Evolutionary conservation across 805 yeast genomes (phyloP).

Genomic region (Starmerella roubikii): DNA sequence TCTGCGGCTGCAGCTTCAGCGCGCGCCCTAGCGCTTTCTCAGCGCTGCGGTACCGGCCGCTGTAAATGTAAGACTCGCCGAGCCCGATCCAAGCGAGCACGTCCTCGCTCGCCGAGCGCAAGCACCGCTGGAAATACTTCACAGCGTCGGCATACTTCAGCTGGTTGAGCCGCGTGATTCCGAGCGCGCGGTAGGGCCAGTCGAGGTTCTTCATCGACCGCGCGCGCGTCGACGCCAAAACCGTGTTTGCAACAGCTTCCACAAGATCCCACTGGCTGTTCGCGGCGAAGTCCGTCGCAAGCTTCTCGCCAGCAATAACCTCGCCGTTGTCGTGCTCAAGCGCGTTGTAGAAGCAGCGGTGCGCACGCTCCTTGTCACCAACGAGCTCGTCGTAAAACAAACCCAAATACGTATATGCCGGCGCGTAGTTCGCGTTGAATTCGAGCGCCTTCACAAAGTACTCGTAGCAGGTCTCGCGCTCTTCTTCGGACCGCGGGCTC

Average conservation of each 20-base stretch:
- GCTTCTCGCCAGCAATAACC: slow-evolving; percentile 53
- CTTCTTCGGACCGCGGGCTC: background rate
- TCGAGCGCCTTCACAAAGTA: slow-evolving; percentile 46
- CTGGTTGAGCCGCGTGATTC: slow-evolving; percentile 56
- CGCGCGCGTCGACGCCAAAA: slow-evolving; percentile 45
- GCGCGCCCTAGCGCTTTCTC: slow-evolving; percentile 66
- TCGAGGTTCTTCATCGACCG: slow-evolving; percentile 8
- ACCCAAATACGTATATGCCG: slow-evolving; percentile 75
- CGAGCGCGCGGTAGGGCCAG: slow-evolving; percentile 88
- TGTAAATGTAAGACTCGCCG: slow-evolving; percentile 85
- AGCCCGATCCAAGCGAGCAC: slow-evolving; percentile 80
- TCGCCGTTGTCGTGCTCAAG: slow-evolving; percentile 76
- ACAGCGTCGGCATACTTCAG: slow-evolving; percentile 69
- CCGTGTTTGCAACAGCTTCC: slow-evolving; percentile 52
- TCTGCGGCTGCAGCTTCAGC: slow-evolving; percentile 36
- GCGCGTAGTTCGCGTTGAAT: slow-evolving; percentile 50
- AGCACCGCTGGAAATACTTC: slow-evolving; percentile 76
- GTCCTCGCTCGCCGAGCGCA: slow-evolving; percentile 50
- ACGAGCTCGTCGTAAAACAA: slow-evolving; percentile 46
- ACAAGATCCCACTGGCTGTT: slow-evolving; percentile 75
- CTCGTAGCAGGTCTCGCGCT: slow-evolving; percentile 39
- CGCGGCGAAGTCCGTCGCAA: slow-evolving; percentile 56
- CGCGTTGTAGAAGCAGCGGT: slow-evolving; percentile 77
- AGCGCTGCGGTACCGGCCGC: slow-evolving; percentile 82
- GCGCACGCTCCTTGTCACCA: slow-evolving; percentile 53